Conservation (phyloP, 2,329 filamentous ascomycete species). For the Penicillium sclerotiorum region DNA sequence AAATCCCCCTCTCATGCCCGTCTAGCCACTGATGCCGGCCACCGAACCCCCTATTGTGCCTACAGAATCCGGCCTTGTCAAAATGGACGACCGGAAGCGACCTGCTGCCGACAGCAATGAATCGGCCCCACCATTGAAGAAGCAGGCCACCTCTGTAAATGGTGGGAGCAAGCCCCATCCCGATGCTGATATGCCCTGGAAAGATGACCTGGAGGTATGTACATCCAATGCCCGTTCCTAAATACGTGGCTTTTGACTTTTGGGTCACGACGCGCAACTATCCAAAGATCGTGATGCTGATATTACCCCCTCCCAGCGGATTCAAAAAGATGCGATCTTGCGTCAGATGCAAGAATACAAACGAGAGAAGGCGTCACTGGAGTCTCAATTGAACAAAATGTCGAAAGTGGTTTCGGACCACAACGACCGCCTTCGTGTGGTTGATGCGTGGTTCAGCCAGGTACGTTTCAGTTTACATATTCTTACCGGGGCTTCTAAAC, state of each 20-base stretch:
- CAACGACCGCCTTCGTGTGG: slow-evolving; percentile 86
- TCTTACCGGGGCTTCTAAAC: too few relatives aligned
- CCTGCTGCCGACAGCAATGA: slow-evolving; percentile 82
- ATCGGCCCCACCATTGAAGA: slow-evolving; percentile 84
- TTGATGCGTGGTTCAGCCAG: slow-evolving; percentile 95
- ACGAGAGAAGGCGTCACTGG: slow-evolving; percentile 79
- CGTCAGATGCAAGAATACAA: slow-evolving; percentile 99
- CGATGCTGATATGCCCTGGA: slow-evolving; percentile 69
- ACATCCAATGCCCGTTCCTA: too few relatives aligned
- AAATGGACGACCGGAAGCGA: slow-evolving; percentile 99
- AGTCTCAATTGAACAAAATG: slow-evolving; percentile 78
- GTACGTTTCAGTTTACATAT: slow-evolving; percentile 63
- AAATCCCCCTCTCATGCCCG: slow-evolving; percentile 39
- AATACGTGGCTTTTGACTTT: too few relatives aligned
- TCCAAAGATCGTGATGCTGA: slow-evolving; percentile 34
- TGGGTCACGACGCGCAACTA: background rate
- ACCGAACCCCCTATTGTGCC: slow-evolving; percentile 74
- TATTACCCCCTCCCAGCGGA: slow-evolving; percentile 61
- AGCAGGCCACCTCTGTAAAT: slow-evolving; percentile 77
- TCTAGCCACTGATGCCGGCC: slow-evolving; percentile 80
- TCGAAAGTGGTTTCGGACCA: slow-evolving; percentile 78
- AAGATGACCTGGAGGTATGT: slow-evolving; percentile 74
- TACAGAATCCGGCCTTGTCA: slow-evolving; percentile 76
- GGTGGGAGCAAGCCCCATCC: slow-evolving; percentile 67
- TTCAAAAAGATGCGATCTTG: slow-evolving; percentile 93